Evolutionary conservation across 2,329 filamentous ascomycete genomes (phyloP).

Genomic region (Xylaria sp.): DNA sequence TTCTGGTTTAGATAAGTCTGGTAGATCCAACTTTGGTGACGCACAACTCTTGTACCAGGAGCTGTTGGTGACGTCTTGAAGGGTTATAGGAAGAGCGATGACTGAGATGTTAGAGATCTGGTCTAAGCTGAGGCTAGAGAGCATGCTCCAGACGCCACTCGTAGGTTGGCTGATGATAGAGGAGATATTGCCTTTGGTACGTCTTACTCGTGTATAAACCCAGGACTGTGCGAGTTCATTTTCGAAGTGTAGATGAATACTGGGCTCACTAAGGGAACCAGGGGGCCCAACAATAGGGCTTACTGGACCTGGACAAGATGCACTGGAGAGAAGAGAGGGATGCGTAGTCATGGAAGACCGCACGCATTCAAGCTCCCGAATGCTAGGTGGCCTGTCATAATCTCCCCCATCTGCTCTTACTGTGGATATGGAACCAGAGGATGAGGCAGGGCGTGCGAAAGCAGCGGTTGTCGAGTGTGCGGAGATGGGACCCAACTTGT

Average conservation of each 20-base stretch:
- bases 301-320: background rate
- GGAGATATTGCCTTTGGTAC: conserved; percentile 19
- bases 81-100: conserved; percentile 25
- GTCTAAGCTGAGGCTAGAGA: conserved; percentile 23
- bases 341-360: too few relatives aligned
- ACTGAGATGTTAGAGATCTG: conserved; percentile 31
- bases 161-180: too few relatives aligned
- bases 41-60: conserved; percentile 15
- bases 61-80: conserved; percentile 19
- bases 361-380: background rate
- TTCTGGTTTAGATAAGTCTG: background rate
- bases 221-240: conserved; percentile 14
- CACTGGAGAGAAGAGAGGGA: background rate
- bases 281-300: background rate
- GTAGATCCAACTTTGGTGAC: background rate
- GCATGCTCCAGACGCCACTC: conserved; percentile 22
- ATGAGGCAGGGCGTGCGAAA: background rate
- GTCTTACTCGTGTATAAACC: conserved; percentile 23
- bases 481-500: background rate
- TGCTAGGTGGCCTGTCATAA: background rate
- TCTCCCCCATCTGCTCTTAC: background rate
- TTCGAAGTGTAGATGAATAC: conserved; percentile 27
- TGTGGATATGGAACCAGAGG: background rate
- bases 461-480: background rate
- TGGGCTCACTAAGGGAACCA: too few relatives aligned